phyloP scores from a whole-genome alignment of 2,329 filamentous ascomycete genomes.

The Trichoderma asperellum region DNA sequence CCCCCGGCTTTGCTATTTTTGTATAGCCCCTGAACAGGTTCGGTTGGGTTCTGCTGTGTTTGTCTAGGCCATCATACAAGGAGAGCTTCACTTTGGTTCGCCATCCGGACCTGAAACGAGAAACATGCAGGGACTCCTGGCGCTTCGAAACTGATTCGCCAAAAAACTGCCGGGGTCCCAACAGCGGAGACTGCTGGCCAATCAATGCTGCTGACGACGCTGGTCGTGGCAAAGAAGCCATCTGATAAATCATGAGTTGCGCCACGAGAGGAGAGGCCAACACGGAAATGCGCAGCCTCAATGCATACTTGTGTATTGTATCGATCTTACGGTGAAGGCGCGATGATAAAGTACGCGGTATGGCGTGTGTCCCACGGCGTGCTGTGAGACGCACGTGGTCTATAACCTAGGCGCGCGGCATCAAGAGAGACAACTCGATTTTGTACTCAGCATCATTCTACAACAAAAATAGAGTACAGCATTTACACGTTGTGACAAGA shows the following conservation, averaged over 20 bases:
- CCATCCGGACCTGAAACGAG: conserved; percentile 24
- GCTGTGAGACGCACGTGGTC: background rate
- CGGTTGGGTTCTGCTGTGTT: conserved; percentile 8
- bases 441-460: background rate
- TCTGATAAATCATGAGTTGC: conserved; percentile 14
- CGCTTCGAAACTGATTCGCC: conserved; percentile 19
- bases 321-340: conserved; percentile 1
- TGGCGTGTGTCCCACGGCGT: background rate
- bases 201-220: conserved; percentile 19
- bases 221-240: background rate
- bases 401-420: conserved; percentile 25
- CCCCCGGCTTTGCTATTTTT: background rate
- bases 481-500: background rate
- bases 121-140: conserved; percentile 22
- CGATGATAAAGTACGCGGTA: background rate
- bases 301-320: background rate
- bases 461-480: background rate
- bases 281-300: conserved; percentile 2
- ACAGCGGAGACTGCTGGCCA: conserved; percentile 7
- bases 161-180: background rate
- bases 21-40: conserved; percentile 11
- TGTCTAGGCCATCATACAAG: conserved; percentile 21
- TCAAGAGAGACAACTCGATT: background rate
- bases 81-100: conserved; percentile 25
- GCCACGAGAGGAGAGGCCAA: conserved; percentile 3